phyloP scores from a whole-genome alignment of 768 basidiomycete genomes.

The Termitomyces sp. region DNA sequence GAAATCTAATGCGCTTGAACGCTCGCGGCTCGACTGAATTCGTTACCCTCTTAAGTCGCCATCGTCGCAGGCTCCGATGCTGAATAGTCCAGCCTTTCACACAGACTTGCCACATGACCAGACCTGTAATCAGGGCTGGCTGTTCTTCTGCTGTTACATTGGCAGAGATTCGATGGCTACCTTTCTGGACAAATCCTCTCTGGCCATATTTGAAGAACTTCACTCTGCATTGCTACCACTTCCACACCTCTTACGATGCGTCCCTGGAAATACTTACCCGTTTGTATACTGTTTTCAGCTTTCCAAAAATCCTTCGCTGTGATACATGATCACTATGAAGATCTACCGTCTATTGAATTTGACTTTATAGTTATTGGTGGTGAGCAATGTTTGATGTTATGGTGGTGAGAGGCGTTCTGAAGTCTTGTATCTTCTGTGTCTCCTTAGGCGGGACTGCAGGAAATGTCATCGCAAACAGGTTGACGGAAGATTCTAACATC shows the following conservation, averaged over 20 bases:
- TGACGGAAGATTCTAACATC: neutral
- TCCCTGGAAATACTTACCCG: neutral
- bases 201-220: neutral
- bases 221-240: neutral
- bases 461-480: neutral
- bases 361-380: conserved; percentile 13
- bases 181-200: neutral
- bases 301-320: neutral
- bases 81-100: neutral
- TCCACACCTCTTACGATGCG: neutral
- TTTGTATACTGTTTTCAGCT: neutral
- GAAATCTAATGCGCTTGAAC: neutral
- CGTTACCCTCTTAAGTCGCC: too few species aligned
- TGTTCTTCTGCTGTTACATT: neutral
- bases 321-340: neutral
- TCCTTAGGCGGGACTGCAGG: neutral
- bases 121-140: neutral
- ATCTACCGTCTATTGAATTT: neutral
- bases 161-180: neutral
- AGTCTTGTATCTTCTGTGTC: neutral
- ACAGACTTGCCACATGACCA: neutral
- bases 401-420: neutral
- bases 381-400: neutral
- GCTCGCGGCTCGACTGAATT: too few species aligned
- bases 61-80: neutral